A percentile compares a stretch with the other conserved stretches of the same genome.
phyloP scores from a whole-genome alignment of 805 yeast genomes.

The Saccharomycopsis sp. region DNA sequence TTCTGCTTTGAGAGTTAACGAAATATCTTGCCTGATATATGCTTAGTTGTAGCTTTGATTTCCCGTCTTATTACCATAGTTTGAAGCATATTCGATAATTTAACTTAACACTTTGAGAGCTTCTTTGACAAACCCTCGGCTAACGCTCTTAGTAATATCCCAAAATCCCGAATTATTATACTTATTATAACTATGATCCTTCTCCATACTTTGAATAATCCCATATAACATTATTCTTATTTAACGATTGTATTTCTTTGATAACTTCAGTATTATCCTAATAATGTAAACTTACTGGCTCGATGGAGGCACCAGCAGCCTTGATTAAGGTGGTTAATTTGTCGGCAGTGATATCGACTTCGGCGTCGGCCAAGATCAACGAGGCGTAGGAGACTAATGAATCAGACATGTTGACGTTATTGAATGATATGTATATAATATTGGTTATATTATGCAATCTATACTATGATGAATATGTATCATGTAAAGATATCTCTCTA shows the following conservation, averaged over 20 bases:
- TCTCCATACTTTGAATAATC: no score
- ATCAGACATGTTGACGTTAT: slow-evolving; percentile 64
- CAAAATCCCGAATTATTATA: no score
- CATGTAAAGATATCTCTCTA: background rate
- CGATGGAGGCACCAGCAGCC: slow-evolving; percentile 76
- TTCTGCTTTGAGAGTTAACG: no score
- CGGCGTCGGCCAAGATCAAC: slow-evolving; percentile 95
- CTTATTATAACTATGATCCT: no score
- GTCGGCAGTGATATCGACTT: slow-evolving; percentile 83
- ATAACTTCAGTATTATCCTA: background rate
- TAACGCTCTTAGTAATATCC: no score
- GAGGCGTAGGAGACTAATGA: slow-evolving; percentile 97
- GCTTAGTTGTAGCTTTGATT: no score
- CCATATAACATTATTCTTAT: no score
- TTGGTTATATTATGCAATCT: background rate
- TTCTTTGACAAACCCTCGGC: no score
- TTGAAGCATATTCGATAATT: no score
- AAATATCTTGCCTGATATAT: no score
- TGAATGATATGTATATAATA: background rate
- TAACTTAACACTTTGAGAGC: no score
- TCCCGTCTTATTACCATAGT: no score
- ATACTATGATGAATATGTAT: background rate
- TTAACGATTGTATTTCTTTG: background rate
- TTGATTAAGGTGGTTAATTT: slow-evolving; percentile 65
- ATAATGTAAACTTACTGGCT: slow-evolving; percentile 34